Evolutionary conservation across 176 grass and related monocot species (phyloP).

Genomic region (Avena atlantica): DNA sequence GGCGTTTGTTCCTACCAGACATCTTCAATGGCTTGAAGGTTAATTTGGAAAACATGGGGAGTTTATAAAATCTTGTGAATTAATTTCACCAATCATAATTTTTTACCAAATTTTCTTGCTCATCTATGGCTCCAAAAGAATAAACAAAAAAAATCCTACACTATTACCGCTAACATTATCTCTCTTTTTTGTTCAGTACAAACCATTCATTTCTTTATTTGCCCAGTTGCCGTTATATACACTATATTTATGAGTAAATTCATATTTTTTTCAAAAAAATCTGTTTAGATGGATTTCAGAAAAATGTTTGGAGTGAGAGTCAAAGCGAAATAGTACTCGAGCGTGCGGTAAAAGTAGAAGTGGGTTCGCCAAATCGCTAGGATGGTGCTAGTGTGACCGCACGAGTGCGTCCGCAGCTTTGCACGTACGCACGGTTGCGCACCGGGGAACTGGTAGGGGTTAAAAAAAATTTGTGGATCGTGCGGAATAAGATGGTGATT

Average conservation of each 20-base stretch:
- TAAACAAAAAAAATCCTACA: too few relatives aligned
- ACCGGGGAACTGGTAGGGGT: neutral
- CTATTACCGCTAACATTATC: too few relatives aligned
- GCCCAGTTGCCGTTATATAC: neutral
- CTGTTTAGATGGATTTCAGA: too few relatives aligned
- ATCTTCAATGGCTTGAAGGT: neutral
- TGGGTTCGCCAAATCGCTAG: neutral
- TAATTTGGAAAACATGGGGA: neutral
- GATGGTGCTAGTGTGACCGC: neutral
- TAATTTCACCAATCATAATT: neutral
- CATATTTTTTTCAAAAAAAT: too few relatives aligned
- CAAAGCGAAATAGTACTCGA: neutral
- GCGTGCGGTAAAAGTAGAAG: neutral
- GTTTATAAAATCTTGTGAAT: neutral
- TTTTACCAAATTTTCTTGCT: too few relatives aligned
- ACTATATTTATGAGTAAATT: too few relatives aligned
- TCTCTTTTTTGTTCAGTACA: neutral
- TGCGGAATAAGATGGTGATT: too few relatives aligned
- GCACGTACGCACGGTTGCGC: neutral
- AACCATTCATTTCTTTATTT: neutral
- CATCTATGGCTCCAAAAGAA: too few relatives aligned
- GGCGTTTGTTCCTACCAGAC: neutral
- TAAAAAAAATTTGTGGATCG: too few relatives aligned
- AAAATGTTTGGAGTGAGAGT: neutral
- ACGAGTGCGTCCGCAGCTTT: neutral